Evolutionary conservation across 352 stramenopile species (phyloP), one percentile per base, ranked within the genome.

Genomic region (Pythium aristosporum): DNA sequence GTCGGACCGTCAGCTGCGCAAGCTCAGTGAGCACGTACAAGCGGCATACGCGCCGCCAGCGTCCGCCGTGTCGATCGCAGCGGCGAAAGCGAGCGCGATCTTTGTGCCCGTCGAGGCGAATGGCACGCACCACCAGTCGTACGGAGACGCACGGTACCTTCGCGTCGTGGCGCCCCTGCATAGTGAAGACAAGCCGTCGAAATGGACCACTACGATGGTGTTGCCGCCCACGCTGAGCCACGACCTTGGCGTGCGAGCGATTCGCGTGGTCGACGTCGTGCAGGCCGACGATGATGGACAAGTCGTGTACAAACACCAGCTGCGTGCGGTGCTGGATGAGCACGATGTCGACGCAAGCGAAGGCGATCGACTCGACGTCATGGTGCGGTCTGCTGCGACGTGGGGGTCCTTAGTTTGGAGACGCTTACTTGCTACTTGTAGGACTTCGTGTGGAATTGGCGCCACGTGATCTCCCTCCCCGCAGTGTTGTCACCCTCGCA

Each of bases 11-110:
- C 82, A 88, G 55, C 69, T 91, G 21, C 73, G 82, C 15, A 72
- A 80, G 1, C 67, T 91, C 12, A 91, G 82, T 37, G 79, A 91
- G 46, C 79, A 91, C 23, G 76, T 88, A 37, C 72, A 80, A 23
- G 42, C 52, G 34, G 32, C 15, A 2, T 16, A 28, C 10, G 15
- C 25, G 25, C 25, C 25, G 25, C 25, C 25, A 30, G 25, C 25
- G 25, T 30, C 43, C 21, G 12, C 20, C 16, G 23, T 34, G n/a
- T 59, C 42, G 7, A 65, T 55, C 9, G 67, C 52, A 18, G 56
- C 56, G n/a, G 13, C 30, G 12, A 88, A 77, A 51, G 63, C 56
- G 44, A 86, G 72, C 41, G 52, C 72, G 10, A 69, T 80, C 44
- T 30, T 80, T 1, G 58, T 80, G 12, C 58, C 58, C 11, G 49